Evolutionary conservation across 768 basidiomycete genomes (phyloP).

Genomic region (Tylopilus rubrobrunneus): DNA sequence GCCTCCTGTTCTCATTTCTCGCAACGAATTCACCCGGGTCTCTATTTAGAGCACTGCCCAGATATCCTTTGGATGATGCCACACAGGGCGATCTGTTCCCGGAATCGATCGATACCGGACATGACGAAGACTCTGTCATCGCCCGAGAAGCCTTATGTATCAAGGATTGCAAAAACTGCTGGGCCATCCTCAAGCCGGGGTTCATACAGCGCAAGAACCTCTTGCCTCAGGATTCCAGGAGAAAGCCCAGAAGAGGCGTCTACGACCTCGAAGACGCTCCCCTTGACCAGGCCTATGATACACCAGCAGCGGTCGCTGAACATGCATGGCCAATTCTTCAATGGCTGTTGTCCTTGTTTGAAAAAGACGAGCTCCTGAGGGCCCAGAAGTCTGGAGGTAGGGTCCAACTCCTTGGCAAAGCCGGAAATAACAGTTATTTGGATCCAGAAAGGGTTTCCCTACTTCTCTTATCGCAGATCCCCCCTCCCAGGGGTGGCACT

Average conservation of each 20-base stretch:
- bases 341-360: conserved; percentile 65
- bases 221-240: conserved; percentile 14
- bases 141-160: conserved; percentile 53
- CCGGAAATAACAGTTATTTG: conserved; percentile 8
- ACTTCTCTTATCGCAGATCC: conserved; percentile 57
- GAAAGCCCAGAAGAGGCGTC: conserved; percentile 32
- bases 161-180: conserved; percentile 49
- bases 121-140: conserved; percentile 52
- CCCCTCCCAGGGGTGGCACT: conserved; percentile 44
- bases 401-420: background rate
- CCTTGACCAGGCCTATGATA: conserved; percentile 16
- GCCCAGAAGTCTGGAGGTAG: conserved; percentile 30
- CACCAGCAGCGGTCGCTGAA: conserved; percentile 43
- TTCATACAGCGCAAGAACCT: conserved; percentile 40
- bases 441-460: conserved; percentile 43
- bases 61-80: conserved; percentile 32
- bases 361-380: conserved; percentile 52
- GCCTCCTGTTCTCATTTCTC: conserved; percentile 52
- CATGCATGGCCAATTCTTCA: conserved; percentile 71
- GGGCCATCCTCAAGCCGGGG: conserved; percentile 57
- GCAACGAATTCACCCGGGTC: conserved; percentile 53
- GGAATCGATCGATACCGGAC: conserved; percentile 26
- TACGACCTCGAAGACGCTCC: conserved; percentile 26
- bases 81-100: conserved; percentile 1
- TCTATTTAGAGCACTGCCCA: conserved; percentile 53